Evolutionary conservation across 805 yeast genomes (phyloP).

Genomic region (Jamesozyma hellenica): DNA sequence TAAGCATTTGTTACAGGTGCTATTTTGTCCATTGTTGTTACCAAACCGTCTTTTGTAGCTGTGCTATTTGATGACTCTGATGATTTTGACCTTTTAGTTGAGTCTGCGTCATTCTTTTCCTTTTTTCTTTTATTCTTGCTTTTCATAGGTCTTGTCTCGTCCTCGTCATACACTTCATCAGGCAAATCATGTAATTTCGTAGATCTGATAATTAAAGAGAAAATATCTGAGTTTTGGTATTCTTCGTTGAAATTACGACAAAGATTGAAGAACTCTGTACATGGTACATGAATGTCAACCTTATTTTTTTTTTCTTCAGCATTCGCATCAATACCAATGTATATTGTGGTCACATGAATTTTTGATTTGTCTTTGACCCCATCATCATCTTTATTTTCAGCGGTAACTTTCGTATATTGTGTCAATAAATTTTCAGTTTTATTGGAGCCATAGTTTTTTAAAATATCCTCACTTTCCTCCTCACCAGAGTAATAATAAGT

Average conservation of each 20-base stretch:
- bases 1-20: not conserved
- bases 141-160: slow-evolving; percentile 65
- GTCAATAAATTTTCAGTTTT: slow-evolving; percentile 39
- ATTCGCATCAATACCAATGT: slow-evolving; percentile 57
- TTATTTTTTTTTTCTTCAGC: slow-evolving; percentile 46
- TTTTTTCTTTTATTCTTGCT: slow-evolving; percentile 41
- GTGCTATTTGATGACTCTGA: not conserved
- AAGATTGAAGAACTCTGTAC: slow-evolving; percentile 74
- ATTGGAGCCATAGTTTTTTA: slow-evolving; percentile 53
- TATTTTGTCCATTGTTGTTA: not conserved
- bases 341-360: slow-evolving; percentile 63
- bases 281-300: slow-evolving; percentile 79
- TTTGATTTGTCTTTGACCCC: slow-evolving; percentile 21
- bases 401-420: slow-evolving; percentile 29
- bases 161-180: slow-evolving; percentile 68
- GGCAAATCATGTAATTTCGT: slow-evolving; percentile 77
- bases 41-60: not conserved
- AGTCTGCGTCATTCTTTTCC: slow-evolving; percentile 7
- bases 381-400: slow-evolving; percentile 29
- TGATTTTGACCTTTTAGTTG: slow-evolving; percentile 29
- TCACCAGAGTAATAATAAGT: slow-evolving; percentile 39
- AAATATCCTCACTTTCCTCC: slow-evolving; percentile 47
- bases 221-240: slow-evolving; percentile 44
- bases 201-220: slow-evolving; percentile 54
- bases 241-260: slow-evolving; percentile 68